A percentile compares a stretch with the other conserved stretches of the same genome.
Conservation (phyloP, 768 basidiomycete genomes). For the Phaeotremella skinneri region DNA sequence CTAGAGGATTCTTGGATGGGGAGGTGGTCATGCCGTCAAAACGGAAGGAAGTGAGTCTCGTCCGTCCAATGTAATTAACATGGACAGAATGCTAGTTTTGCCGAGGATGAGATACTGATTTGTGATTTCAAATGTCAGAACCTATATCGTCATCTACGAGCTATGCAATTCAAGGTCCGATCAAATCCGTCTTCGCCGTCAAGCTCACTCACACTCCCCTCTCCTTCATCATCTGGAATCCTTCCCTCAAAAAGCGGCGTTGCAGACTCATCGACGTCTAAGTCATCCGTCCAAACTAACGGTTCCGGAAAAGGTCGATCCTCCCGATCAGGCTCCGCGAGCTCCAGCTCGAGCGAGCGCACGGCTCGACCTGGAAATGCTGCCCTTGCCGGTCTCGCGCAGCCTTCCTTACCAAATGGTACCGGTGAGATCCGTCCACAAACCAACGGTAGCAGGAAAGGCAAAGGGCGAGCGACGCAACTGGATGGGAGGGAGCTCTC, state of each 20-base stretch:
- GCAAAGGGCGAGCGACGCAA: conserved; percentile 3
- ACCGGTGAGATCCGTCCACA: not conserved
- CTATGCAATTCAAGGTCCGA: conserved; percentile 13
- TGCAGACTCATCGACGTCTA: not conserved
- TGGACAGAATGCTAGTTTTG: not conserved
- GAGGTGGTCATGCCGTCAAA: conserved; percentile 38
- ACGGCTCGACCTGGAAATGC: conserved; percentile 27
- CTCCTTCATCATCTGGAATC: conserved; percentile 27
- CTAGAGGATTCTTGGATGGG: conserved; percentile 40
- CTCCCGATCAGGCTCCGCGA: conserved; percentile 10
- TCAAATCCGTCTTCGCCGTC: conserved; percentile 19
- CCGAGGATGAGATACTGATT: not conserved
- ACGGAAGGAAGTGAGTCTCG: conserved; percentile 41
- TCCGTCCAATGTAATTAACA: not conserved
- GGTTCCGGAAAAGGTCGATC: not conserved
- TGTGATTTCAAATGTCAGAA: conserved; percentile 11
- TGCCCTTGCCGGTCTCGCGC: not conserved
- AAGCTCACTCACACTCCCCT: conserved; percentile 19
- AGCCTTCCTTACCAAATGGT: not conserved
- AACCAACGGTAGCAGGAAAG: conserved; percentile 2
- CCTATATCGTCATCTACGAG: conserved; percentile 36
- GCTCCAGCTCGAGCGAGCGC: conserved; percentile 30
- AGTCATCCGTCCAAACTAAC: not conserved
- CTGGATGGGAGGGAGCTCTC: not conserved
- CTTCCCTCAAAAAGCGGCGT: conserved; percentile 10